Base-by-base conservation (phyloP, 768 basidiomycete species). In the Tricholomella constricta region DNA sequence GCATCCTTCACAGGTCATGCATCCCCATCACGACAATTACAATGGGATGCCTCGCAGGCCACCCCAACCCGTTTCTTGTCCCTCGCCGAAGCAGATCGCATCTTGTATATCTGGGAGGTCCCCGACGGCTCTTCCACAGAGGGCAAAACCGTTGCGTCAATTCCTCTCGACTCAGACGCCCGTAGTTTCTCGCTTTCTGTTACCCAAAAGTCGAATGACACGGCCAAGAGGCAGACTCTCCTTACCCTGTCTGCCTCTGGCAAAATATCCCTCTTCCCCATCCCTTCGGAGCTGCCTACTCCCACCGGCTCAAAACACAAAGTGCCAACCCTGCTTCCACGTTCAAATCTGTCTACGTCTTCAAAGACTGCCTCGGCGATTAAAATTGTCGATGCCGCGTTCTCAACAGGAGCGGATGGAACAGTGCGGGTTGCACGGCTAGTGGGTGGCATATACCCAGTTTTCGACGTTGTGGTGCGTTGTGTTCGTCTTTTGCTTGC, bases 1-100 rank as follows among this genome's bases (percentile, higher is more conserved):
- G 76, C 79, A 3, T 75, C 76, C 10, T 86, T 86, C 56, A 85
- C 81, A 17, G 87, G 87, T 0, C 87, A 89, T 60, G 82, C 84
- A 4, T 84, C 86, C 19, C 69, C 78, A 7, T 71, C 84, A 54
- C 78, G 72, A 55, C 66, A 69, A 25, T 61, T 85, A 11, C 72
- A 74, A 49, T 88, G 85, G 84, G 78, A 78, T 46, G 64, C 61
- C 11, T 73, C 74, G 14, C 65, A 70, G 53, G 60, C 63, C 25
- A 69, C 72, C 45, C 59, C 76, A 8, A 71, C 69, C 32, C 78
- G 75, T 25, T 85, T 89, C 64, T 65, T 83, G 46, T 84, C 87
- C 3, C 71, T 74, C 42, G 86, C 86, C 11, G 80, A 86, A 62
- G 73, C 69, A 6, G 87, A 89, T 64, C 79, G 85, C 25, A 78